Base-by-base conservation (phyloP, 257 asterid species). In the Jacaranda copaia region DNA sequence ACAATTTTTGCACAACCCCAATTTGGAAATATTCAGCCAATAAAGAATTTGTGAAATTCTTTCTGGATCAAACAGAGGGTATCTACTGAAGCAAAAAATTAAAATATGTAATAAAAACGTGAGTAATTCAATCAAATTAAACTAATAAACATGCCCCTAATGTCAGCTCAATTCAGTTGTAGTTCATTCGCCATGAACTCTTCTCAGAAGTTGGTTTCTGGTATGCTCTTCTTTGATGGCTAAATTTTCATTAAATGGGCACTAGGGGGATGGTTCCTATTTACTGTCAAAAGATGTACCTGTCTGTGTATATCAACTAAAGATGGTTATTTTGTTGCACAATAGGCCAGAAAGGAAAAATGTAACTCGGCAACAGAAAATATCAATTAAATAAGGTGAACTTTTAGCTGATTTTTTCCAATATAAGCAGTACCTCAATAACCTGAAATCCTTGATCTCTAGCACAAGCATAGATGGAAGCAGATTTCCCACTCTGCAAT, bases 381-480 rank as follows among this genome's bases (percentile, higher is more conserved):
- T 56, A 71, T 56, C 32, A 25, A n/a, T n/a, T n/a, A n/a, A n/a
- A n/a, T n/a, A 59, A 25, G 52, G 64, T 55, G 75, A 66, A 59
- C 40, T 67, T 72, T 12, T 16, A 65, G 69, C 49, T n/a, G 58
- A 35, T 32, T 56, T 48, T 45, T 9, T 49, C 48, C 55, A 16
- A 20, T 73, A 20, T 63, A 52, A 76, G 67, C 61, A 70, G 77
- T 88, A 95, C 99, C 99, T 96, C 99, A 77, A 96, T 91, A 78
- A 96, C 84, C 84, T 91, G 97, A 84, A 96, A 96, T 59, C 99
- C 97, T 83, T 93, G 92, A 85, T 96, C 99, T 84, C 87, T 86
- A 51, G 99, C 98, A 86, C 97, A 96, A 55, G 99, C 96, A 82
- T 91, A 96, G 66, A 96, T 90, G 81, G 99, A 93, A 80, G 99